These are phyloP conservation scores for Pseudonitzschia multiseries DNA, from an alignment of 108 stramenopile genomes.

Conservation along the genomic window DNA sequence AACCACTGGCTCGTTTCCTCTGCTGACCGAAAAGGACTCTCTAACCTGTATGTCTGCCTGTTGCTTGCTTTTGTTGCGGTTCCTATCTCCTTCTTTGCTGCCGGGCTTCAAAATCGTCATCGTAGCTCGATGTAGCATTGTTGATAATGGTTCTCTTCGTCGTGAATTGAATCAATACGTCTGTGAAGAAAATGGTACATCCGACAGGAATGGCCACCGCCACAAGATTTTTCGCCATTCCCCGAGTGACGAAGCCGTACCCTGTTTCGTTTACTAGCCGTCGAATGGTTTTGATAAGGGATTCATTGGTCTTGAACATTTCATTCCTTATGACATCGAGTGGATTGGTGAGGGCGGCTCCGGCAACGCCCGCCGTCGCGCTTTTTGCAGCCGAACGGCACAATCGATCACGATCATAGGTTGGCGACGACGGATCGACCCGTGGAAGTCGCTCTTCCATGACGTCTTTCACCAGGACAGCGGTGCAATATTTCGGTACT, in stretches of 20 bases:
- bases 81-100: background rate
- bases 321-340: constrained; percentile 97
- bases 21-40: too few relatives aligned
- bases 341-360: constrained; percentile 96
- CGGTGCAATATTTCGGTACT: constrained; percentile 96
- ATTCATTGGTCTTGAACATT: constrained; percentile 96
- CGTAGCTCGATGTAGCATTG: background rate
- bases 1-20: too few relatives aligned
- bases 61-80: too few relatives aligned
- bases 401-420: constrained; percentile 59
- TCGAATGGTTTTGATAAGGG: constrained; percentile 57
- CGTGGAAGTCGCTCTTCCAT: constrained; percentile 63
- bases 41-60: too few relatives aligned
- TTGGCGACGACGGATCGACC: constrained; percentile 53
- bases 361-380: constrained; percentile 91
- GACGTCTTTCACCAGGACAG: constrained; percentile 90
- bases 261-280: constrained; percentile 59
- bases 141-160: background rate
- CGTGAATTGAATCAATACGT: constrained; percentile 61
- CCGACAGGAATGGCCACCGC: constrained; percentile 96
- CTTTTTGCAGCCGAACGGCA: constrained; percentile 88
- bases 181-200: constrained; percentile 95
- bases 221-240: constrained; percentile 93
- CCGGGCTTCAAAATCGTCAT: too few relatives aligned
- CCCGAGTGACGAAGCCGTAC: constrained; percentile 63